Evolutionary conservation across 768 basidiomycete species (phyloP).

Genomic region (Lactarius tabidus): DNA sequence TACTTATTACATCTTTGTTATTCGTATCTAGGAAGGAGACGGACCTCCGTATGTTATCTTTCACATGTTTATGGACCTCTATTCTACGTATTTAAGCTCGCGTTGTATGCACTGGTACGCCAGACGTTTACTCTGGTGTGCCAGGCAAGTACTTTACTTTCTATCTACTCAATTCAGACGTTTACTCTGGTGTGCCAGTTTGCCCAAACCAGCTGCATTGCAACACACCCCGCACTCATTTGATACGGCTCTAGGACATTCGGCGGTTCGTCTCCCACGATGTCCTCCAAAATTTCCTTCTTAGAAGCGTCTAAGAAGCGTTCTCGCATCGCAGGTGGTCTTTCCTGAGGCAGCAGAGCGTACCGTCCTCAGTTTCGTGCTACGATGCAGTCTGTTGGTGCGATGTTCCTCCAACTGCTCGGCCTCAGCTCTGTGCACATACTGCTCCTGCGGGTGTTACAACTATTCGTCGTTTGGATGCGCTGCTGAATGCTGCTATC

Average conservation of each 20-base stretch:
- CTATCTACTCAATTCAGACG: too few species aligned
- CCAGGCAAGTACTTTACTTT: too few species aligned
- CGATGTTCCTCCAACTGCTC: slow-evolving; percentile 56
- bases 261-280: slow-evolving; percentile 47
- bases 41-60: too few species aligned
- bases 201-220: too few species aligned
- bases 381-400: slow-evolving; percentile 60
- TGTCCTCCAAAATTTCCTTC: not conserved
- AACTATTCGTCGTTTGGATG: slow-evolving; percentile 46
- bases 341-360: slow-evolving; percentile 54
- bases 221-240: slow-evolving; percentile 52
- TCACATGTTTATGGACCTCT: too few species aligned
- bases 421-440: slow-evolving; percentile 62
- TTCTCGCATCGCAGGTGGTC: slow-evolving; percentile 57
- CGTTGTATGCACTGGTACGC: too few species aligned
- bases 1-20: too few species aligned
- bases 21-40: too few species aligned
- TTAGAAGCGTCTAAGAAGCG: slow-evolving; percentile 45
- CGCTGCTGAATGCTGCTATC: slow-evolving; percentile 34
- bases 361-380: slow-evolving; percentile 53
- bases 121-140: too few species aligned
- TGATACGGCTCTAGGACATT: slow-evolving; percentile 75
- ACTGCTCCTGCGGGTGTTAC: slow-evolving; percentile 54
- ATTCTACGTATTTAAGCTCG: too few species aligned
- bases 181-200: too few species aligned